These are phyloP conservation scores for Trichosporon ovoides DNA, from an alignment of 1,284 basidiomycete species.

Conservation along the genomic window DNA sequence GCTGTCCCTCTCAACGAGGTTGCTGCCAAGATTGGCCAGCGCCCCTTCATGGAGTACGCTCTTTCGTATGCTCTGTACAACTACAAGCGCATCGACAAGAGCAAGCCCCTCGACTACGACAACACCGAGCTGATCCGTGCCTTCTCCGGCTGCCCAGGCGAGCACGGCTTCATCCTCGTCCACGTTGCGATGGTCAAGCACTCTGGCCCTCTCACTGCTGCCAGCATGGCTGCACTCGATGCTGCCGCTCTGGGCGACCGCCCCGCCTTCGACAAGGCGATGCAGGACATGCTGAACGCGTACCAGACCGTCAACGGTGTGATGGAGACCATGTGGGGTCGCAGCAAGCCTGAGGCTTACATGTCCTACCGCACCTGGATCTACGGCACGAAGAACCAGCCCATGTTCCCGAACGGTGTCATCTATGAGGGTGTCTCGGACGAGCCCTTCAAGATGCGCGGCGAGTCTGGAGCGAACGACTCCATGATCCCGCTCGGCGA, in stretches of 20 bases:
- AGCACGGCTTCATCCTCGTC: slow-evolving; percentile 23
- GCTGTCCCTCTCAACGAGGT: slow-evolving; percentile 18
- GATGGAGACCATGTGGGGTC: slow-evolving; percentile 26
- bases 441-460: slow-evolving; percentile 22
- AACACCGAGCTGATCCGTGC: slow-evolving; percentile 22
- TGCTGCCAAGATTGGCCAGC: slow-evolving; percentile 20
- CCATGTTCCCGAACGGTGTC: slow-evolving; percentile 23
- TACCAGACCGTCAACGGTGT: slow-evolving; percentile 20
- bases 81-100: slow-evolving; percentile 19
- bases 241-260: slow-evolving; percentile 15
- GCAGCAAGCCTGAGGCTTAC: slow-evolving; percentile 22
- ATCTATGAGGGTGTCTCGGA: slow-evolving; percentile 23
- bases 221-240: slow-evolving; percentile 15
- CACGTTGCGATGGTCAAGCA: slow-evolving; percentile 24
- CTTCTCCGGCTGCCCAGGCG: slow-evolving; percentile 21
- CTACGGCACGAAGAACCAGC: slow-evolving; percentile 19
- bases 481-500: slow-evolving; percentile 23
- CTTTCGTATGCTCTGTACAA: slow-evolving; percentile 25
- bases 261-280: slow-evolving; percentile 15
- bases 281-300: slow-evolving; percentile 11
- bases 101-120: slow-evolving; percentile 16
- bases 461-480: slow-evolving; percentile 25
- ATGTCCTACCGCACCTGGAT: slow-evolving; percentile 13
- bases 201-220: slow-evolving; percentile 15
- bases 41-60: slow-evolving; percentile 24